Evolutionary conservation across 1,284 basidiomycete species (phyloP).

Genomic region (Leccinum insolens): DNA sequence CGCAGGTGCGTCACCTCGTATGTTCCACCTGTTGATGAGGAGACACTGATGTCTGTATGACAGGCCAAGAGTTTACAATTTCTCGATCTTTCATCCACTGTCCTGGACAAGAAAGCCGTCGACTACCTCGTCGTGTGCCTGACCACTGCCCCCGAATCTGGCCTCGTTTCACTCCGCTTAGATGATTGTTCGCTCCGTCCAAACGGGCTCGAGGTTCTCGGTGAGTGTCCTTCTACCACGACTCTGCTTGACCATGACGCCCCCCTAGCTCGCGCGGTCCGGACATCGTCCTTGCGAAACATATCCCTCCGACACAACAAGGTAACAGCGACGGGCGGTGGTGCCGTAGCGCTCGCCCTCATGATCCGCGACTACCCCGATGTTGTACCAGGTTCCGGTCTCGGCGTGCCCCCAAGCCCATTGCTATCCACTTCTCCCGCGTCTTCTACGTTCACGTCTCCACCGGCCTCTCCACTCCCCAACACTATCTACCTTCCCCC

Average conservation of each 20-base stretch:
- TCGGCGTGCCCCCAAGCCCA: constrained; percentile 7
- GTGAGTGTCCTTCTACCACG: constrained; percentile 45
- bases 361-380: constrained; percentile 90
- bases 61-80: constrained; percentile 80
- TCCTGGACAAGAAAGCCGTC: constrained; percentile 81
- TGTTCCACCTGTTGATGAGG: background rate
- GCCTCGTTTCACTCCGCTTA: constrained; percentile 77
- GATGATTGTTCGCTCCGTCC: constrained; percentile 83
- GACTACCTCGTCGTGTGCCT: constrained; percentile 83
- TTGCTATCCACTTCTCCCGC: constrained; percentile 21
- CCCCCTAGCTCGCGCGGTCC: constrained; percentile 71
- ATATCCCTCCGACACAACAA: constrained; percentile 87
- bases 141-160: constrained; percentile 52
- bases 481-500: constrained; percentile 33
- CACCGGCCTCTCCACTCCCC: constrained; percentile 20
- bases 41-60: constrained; percentile 7
- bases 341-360: constrained; percentile 88
- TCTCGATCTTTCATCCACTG: constrained; percentile 88
- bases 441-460: constrained; percentile 24
- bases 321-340: constrained; percentile 81
- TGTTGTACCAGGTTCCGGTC: constrained; percentile 28
- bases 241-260: constrained; percentile 4
- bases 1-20: constrained; percentile 27
- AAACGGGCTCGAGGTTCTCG: constrained; percentile 73
- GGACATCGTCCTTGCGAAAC: constrained; percentile 81